Base-by-base conservation (phyloP, 495 filamentous ascomycete species). In the Penicillium diatomitis region DNA sequence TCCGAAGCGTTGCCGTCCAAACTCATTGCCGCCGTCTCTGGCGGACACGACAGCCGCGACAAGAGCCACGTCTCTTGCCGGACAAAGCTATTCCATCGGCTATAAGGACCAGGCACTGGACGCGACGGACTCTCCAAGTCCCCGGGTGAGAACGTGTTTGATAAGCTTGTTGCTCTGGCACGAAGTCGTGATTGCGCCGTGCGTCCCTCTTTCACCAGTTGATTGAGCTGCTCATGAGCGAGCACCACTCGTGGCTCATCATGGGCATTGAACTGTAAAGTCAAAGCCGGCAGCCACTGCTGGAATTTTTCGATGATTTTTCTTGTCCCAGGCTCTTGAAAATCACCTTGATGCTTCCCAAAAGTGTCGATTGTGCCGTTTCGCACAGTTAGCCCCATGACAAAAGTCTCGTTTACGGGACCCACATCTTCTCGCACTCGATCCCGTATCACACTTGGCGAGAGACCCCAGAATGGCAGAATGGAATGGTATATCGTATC, bases 161-260 rank as follows among this genome's bases (percentile, higher is more conserved):
- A 32, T 10, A 49, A 4, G 2, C 8, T 20, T 20, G 20, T 3
- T 6, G 33, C 41, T 2, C 51, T 36, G n/a, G n/a, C 8, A 9
- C 44, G 43, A 9, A 50, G 8, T 0, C 53, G 43, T 30, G 46
- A 28, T 10, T 55, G 49, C 0, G 49, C 39, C 12, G 38, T 34
- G 2, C 33, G 20, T 10, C 43, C 50, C 8, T 44, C 20, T 8
- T 27, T n/a, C 8, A 55, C 38, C 9, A 55, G 11, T 28, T 32
- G 33, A n/a, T 57, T 38, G 27, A 58, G 28, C 27, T 50, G 36
- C n/a, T 82, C 77, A 48, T 80, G 73, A 6, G 82, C 78, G 4
- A 88, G 75, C 1, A 84, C 68, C 2, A 88, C 80, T 12, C 85
- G 72, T 42, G 80, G 77, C 51, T 88, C 85, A 56, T 90, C 84